Evolutionary conservation across 2,329 filamentous ascomycete genomes (phyloP).

Genomic region (Scytalidium sp.): DNA sequence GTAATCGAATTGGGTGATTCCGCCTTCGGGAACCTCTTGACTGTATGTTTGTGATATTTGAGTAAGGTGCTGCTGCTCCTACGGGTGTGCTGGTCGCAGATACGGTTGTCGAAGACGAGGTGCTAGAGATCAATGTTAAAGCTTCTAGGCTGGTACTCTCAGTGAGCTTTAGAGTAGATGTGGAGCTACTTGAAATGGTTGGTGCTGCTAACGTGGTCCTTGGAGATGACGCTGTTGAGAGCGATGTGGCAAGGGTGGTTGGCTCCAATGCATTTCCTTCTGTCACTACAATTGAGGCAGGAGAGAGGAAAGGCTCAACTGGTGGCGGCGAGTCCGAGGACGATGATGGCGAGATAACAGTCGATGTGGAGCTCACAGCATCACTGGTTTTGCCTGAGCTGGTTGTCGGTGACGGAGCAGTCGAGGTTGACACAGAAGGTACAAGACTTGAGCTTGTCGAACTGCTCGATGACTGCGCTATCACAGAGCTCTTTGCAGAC

Average conservation of each 20-base stretch:
- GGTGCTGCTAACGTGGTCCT: not conserved
- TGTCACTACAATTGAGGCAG: not conserved
- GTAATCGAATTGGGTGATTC: not conserved
- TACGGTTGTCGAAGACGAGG: not conserved
- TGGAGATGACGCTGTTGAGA: not conserved
- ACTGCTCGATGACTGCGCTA: not conserved
- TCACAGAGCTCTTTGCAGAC: not conserved
- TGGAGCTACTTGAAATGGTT: not conserved
- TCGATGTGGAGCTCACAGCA: not conserved
- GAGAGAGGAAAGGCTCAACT: not conserved
- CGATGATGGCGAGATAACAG: not conserved
- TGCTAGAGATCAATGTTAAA: not conserved
- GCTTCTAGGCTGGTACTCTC: not conserved
- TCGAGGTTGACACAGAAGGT: too few species aligned
- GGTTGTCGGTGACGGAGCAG: too few species aligned
- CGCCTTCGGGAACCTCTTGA: not conserved
- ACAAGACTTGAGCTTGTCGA: not conserved
- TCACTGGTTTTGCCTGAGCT: too few species aligned
- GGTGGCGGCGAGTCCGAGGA: not conserved
- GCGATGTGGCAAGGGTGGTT: not conserved
- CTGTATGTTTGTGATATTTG: not conserved
- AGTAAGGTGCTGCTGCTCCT: not conserved
- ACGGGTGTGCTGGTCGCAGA: not conserved
- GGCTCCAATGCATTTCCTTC: not conserved
- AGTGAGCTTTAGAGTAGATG: not conserved